Base-by-base conservation (phyloP, 1,284 basidiomycete species). In the Chalciporus sp. region DNA sequence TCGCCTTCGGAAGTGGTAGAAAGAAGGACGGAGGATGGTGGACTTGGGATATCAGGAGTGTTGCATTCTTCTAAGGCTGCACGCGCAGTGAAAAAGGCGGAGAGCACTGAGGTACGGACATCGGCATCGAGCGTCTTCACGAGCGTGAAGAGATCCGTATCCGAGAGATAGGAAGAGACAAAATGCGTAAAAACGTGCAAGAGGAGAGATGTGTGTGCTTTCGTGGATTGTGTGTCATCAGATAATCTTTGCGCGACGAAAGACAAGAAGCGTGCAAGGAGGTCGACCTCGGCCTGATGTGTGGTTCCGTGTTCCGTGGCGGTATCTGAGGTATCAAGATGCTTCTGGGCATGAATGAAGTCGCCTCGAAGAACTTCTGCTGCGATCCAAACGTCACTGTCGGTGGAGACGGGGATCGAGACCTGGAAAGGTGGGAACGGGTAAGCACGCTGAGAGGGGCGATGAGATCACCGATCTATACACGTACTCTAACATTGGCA, bases 281-380 rank as follows among this genome's bases (percentile, higher is more conserved):
- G 81, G 73, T 92, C 85, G 70, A 91, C 77, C 59, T 84, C 81
- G 62, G 86, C 84, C 72, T 93, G 83, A 49, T 70, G 69, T 58
- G 72, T 68, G 63, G 80, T 76, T 63, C 85, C 85, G 58, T 80
- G 72, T 62, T 85, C 76, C 31, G 69, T 69, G 48, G 78, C 74
- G 50, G 71, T 75, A 64, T 83, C 79, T 66, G 80, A 71, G 55
- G 78, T 75, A 70, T 85, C 80, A 66, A 78, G 55, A 65, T 77
- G 76, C 47, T 78, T 75, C 66, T 90, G 82, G 52, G 80, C 74
- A 69, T 92, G 85, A 55, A 80, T 74, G 71, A 95, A 95, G 61
- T 94, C 90, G 65, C 95, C 92, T 69, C 90, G 81, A 58, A 95
- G 82, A 64, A 94, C 85, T 73, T 94, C 92, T 52, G 92, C 92